These are phyloP conservation scores for Stephanodiscus minutulus DNA, from an alignment of 108 stramenopile genomes.

Conservation along the genomic window DNA sequence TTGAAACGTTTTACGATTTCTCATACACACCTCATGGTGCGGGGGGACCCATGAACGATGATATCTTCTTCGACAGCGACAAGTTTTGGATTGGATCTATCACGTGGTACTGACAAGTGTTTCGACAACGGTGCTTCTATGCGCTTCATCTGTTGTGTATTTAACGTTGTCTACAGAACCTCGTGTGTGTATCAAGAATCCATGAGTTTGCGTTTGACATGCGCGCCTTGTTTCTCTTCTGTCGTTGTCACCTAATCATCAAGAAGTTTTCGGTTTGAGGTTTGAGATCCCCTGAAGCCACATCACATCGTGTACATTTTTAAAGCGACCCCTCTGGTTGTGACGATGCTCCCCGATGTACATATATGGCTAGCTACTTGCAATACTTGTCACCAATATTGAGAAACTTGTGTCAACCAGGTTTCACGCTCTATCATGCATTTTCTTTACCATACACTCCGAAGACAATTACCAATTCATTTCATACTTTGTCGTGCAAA, in stretches of 20 bases:
- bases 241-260: constrained; percentile 37
- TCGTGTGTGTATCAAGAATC: constrained; percentile 15
- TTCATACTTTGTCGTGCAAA: constrained; percentile 34
- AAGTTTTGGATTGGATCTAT: constrained; percentile 90
- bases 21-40: constrained; percentile 20
- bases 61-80: constrained; percentile 89
- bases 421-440: constrained; percentile 31
- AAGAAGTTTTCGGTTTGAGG: constrained; percentile 22
- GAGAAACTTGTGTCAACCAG: constrained; percentile 39
- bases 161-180: constrained; percentile 22
- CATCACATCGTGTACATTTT: constrained; percentile 12
- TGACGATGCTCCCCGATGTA: constrained; percentile 9
- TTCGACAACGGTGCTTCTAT: background rate
- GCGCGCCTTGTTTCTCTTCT: constrained; percentile 39
- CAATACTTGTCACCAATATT: constrained; percentile 34
- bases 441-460: constrained; percentile 22
- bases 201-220: constrained; percentile 27
- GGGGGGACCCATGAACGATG: constrained; percentile 18
- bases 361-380: constrained; percentile 31
- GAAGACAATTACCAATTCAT: constrained; percentile 35
- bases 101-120: constrained; percentile 77
- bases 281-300: constrained; percentile 1
- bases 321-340: constrained; percentile 15
- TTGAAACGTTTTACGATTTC: constrained; percentile 71
- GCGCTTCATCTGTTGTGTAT: constrained; percentile 26